phyloP scores from a whole-genome alignment of 2,329 filamentous ascomycete species.

The Pseudocercospora eumusae region DNA sequence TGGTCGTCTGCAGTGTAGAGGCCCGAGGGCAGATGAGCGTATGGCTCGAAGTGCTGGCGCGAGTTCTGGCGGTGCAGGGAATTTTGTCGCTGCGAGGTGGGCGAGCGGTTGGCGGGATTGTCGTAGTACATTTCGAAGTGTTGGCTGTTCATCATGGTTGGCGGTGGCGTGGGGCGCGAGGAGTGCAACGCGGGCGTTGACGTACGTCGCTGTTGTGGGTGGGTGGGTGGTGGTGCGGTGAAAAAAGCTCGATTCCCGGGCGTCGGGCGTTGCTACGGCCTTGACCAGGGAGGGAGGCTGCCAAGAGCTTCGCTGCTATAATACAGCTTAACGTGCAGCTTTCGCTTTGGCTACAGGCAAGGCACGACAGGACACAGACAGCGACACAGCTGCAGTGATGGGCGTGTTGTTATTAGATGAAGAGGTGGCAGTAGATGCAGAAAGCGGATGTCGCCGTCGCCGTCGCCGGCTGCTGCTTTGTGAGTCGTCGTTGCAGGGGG shows the following conservation, averaged over 20 bases:
- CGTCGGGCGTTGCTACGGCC: neutral
- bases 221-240: neutral
- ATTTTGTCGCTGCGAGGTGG: slow-evolving; percentile 68
- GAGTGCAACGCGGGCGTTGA: slow-evolving; percentile 18
- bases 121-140: slow-evolving; percentile 70
- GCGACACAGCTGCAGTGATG: neutral
- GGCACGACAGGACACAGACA: too few species aligned
- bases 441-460: slow-evolving; percentile 3
- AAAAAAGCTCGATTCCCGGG: neutral
- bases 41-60: slow-evolving; percentile 71
- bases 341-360: neutral
- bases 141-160: slow-evolving; percentile 38
- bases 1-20: slow-evolving; percentile 72
- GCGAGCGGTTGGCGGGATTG: slow-evolving; percentile 66
- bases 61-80: slow-evolving; percentile 69
- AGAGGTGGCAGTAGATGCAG: neutral
- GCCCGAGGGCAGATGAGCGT: slow-evolving; percentile 65
- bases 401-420: neutral
- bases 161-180: slow-evolving; percentile 14
- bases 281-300: slow-evolving; percentile 1
- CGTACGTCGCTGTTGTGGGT: neutral
- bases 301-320: slow-evolving; percentile 5
- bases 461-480: slow-evolving; percentile 8
- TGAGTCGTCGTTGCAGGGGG: slow-evolving; percentile 11
- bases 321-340: neutral